Conservation (phyloP, 1,139 yeast species). For the Geotrichum restrictum region DNA sequence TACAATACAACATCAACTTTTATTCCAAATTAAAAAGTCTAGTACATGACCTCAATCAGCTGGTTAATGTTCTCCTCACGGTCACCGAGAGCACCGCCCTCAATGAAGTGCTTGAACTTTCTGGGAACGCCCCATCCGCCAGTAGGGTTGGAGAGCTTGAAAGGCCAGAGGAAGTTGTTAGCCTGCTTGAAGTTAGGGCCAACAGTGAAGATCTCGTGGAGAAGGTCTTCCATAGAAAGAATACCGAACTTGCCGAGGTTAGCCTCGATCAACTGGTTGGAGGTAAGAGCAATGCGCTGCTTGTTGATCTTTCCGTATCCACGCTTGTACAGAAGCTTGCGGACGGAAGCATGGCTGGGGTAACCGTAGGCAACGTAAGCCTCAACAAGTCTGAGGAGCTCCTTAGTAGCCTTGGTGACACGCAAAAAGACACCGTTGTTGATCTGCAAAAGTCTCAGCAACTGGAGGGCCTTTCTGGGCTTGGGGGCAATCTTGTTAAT, state of each 20-base stretch:
- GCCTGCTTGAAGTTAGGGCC: constrained; percentile 99
- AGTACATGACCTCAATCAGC: constrained; percentile 70
- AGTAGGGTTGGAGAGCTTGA: constrained; percentile 97
- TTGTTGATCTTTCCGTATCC: constrained; percentile 99
- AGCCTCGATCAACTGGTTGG: constrained; percentile 92
- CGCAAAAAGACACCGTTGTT: constrained; percentile 98
- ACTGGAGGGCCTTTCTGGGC: constrained; percentile 99
- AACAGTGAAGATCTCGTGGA: constrained; percentile 98
- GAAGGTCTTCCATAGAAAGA: constrained; percentile 92
- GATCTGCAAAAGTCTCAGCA: constrained; percentile 95
- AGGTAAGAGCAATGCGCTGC: constrained; percentile 89
- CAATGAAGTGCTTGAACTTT: constrained; percentile 99
- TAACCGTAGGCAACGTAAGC: constrained; percentile 99
- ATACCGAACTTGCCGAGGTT: constrained; percentile 95
- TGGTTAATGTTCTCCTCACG: constrained; percentile 98
- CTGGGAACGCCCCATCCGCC: constrained; percentile 99
- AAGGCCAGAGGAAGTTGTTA: constrained; percentile 99
- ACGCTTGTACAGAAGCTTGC: constrained; percentile 98
- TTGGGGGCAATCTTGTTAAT: constrained; percentile 98
- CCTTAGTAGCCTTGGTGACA: constrained; percentile 97
- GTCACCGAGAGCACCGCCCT: constrained; percentile 99
- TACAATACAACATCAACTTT: constrained; percentile 7
- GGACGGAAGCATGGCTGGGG: constrained; percentile 94
- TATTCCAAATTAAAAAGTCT: constrained; percentile 8
- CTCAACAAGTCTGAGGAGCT: constrained; percentile 95